phyloP scores from a whole-genome alignment of 441 rosid genomes.

The Mallotus repandus region DNA sequence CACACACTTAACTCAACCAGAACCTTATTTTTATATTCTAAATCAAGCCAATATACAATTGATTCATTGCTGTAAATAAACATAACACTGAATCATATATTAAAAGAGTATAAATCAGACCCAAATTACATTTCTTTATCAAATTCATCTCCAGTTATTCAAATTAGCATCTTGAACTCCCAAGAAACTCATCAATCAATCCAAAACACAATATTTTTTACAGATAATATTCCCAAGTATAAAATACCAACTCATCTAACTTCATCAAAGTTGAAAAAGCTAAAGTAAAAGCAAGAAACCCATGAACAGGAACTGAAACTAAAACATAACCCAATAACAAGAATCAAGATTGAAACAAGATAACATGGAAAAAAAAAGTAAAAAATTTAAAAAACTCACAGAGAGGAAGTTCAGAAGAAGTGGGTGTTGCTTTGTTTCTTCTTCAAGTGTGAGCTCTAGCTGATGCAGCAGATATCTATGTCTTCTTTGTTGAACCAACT shows the following conservation, averaged over 20 bases:
- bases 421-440: slow-evolving; percentile 14
- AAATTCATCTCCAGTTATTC: too few relatives aligned
- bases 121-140: too few relatives aligned
- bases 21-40: neutral
- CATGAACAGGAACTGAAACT: neutral
- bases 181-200: neutral
- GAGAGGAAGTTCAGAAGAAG: slow-evolving; percentile 17
- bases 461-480: slow-evolving; percentile 27
- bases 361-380: neutral
- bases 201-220: neutral
- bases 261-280: too few relatives aligned
- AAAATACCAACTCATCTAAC: too few relatives aligned
- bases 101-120: neutral
- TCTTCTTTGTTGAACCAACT: slow-evolving; percentile 13
- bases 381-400: slow-evolving; percentile 22
- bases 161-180: neutral
- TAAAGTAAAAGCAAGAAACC: neutral
- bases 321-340: slow-evolving; percentile 14
- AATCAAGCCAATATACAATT: neutral
- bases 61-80: neutral
- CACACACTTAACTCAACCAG: neutral
- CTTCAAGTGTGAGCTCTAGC: slow-evolving; percentile 31
- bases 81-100: neutral
- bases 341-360: neutral
- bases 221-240: too few relatives aligned